These are phyloP conservation scores for Senna siamea DNA, from an alignment of 306 rosid genomes.

Conservation along the genomic window DNA sequence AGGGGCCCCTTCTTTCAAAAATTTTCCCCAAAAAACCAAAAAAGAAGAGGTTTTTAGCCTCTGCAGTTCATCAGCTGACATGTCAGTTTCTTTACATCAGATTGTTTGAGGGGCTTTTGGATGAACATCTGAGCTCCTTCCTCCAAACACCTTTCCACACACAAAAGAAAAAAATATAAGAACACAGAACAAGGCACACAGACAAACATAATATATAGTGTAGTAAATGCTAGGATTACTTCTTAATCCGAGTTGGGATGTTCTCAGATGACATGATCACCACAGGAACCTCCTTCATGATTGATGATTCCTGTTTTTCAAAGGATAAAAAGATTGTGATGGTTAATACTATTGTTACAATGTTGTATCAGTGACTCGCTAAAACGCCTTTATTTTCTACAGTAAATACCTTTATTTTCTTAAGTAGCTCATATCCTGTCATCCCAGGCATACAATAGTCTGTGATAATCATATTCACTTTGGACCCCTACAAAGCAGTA, in stretches of 20 bases:
- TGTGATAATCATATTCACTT: conserved; percentile 83
- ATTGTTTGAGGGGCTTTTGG: conserved; percentile 80
- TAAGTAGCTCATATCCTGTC: conserved; percentile 93
- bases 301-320: conserved; percentile 70
- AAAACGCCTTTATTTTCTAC: no score
- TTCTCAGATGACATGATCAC: conserved; percentile 94
- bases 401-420: conserved; percentile 76
- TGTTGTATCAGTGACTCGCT: background rate
- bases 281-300: conserved; percentile 88
- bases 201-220: background rate
- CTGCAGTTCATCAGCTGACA: conserved; percentile 71
- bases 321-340: background rate
- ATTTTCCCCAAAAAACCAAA: background rate
- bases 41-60: conserved; percentile 34
- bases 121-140: conserved; percentile 99
- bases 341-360: background rate
- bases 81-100: conserved; percentile 75
- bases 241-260: conserved; percentile 75
- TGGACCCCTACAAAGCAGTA: conserved; percentile 57
- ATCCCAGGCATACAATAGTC: conserved; percentile 98
- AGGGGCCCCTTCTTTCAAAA: conserved; percentile 3
- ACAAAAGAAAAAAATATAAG: background rate
- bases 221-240: conserved; percentile 45
- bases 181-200: background rate
- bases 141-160: conserved; percentile 69